phyloP scores from a whole-genome alignment of 192 early-diverging fungal genomes.

The Umbelopsis sp. region DNA sequence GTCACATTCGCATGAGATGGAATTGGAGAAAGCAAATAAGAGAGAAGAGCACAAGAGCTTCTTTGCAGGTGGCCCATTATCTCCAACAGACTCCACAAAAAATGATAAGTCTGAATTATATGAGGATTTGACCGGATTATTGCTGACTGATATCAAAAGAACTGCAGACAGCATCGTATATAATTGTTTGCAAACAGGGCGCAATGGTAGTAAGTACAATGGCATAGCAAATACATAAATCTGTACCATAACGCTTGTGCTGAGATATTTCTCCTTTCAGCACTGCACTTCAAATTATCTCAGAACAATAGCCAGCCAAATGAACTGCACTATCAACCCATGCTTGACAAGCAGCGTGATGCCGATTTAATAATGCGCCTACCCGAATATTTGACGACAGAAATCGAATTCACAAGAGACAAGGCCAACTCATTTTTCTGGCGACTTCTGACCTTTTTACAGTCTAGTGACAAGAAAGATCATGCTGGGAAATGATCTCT shows the following conservation, averaged over 20 bases:
- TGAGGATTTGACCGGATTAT: conserved; percentile 22
- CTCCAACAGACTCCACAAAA: background rate
- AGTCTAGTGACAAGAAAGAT: conserved; percentile 15
- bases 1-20: background rate
- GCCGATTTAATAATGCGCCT: conserved; percentile 13
- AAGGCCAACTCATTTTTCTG: conserved; percentile 23
- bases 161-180: background rate
- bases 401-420: conserved; percentile 14
- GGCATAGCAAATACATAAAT: background rate
- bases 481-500: background rate
- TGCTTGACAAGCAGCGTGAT: conserved; percentile 17
- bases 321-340: conserved; percentile 22
- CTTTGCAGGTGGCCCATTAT: background rate
- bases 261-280: background rate
- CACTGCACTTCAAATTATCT: conserved; percentile 22
- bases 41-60: background rate
- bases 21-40: background rate
- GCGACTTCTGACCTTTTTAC: conserved; percentile 16
- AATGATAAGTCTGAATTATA: conserved; percentile 17
- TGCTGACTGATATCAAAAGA: conserved; percentile 25
- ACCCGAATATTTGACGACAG: conserved; percentile 21
- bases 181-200: conserved; percentile 26
- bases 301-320: conserved; percentile 10
- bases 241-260: background rate
- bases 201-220: conserved; percentile 25